phyloP scores from a whole-genome alignment of 495 filamentous ascomycete species.

The Talaromyces nanjingensis region DNA sequence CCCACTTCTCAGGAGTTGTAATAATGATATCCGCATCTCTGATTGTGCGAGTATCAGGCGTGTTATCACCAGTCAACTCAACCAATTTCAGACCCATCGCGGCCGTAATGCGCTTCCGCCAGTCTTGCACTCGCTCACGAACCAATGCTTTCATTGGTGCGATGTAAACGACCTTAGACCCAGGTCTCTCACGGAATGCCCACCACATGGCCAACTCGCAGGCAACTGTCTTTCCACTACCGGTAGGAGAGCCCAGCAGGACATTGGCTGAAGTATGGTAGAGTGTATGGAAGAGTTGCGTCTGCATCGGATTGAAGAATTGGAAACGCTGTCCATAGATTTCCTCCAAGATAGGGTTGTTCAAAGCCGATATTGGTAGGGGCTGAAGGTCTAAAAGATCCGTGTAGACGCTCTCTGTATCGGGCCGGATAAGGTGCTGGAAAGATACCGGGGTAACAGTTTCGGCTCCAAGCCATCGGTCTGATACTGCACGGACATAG shows the following conservation, averaged over 20 bases:
- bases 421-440: conserved; percentile 93
- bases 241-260: conserved; percentile 91
- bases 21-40: conserved; percentile 95
- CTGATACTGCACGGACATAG: conserved; percentile 88
- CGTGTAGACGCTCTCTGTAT: conserved; percentile 96
- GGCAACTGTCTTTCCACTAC: conserved; percentile 94
- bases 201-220: conserved; percentile 99
- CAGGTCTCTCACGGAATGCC: conserved; percentile 93
- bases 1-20: conserved; percentile 98
- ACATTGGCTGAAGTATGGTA: conserved; percentile 91
- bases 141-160: conserved; percentile 99
- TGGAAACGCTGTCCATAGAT: conserved; percentile 83
- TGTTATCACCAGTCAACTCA: conserved; percentile 97
- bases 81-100: conserved; percentile 88
- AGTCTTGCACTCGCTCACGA: conserved; percentile 92
- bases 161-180: conserved; percentile 98
- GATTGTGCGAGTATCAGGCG: conserved; percentile 91
- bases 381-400: conserved; percentile 90
- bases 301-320: conserved; percentile 99
- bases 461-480: conserved; percentile 96
- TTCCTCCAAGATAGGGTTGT: conserved; percentile 80
- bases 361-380: conserved; percentile 77
- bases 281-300: conserved; percentile 91
- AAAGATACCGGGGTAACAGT: conserved; percentile 93
- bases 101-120: conserved; percentile 73